Evolutionary conservation across 176 grass and related monocot species (phyloP).

Genomic region (Rhynchospora pubera): DNA sequence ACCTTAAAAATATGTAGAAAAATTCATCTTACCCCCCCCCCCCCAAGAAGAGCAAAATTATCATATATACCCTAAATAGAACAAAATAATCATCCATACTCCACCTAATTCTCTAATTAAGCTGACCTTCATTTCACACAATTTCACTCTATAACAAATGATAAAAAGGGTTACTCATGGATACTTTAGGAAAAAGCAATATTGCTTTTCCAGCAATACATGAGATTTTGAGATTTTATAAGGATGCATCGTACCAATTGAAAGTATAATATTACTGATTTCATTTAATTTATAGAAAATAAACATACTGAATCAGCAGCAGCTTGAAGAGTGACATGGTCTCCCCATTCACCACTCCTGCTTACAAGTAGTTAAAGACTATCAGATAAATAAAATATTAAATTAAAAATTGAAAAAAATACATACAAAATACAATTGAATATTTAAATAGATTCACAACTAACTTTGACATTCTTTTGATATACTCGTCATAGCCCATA

Average conservation of each 20-base stretch:
- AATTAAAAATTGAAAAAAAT: not conserved
- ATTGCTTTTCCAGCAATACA: not conserved
- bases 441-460: conserved; percentile 14
- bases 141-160: not conserved
- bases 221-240: not conserved
- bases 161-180: not conserved
- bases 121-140: too few relatives aligned
- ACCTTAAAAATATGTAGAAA: not conserved
- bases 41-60: not conserved
- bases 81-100: not conserved
- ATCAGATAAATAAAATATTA: conserved; percentile 2
- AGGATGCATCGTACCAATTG: not conserved
- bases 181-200: not conserved
- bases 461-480: conserved; percentile 76
- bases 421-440: conserved; percentile 1
- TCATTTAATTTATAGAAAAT: conserved; percentile 7
- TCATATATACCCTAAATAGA: not conserved
- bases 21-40: too few relatives aligned
- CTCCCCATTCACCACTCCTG: conserved; percentile 91
- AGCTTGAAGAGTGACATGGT: conserved; percentile 93
- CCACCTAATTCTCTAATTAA: not conserved
- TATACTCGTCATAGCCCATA: conserved; percentile 85
- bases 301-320: conserved; percentile 79
- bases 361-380: conserved; percentile 4
- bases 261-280: not conserved